Conservation (phyloP, 768 basidiomycete genomes). For the Leucocoprinus leucothites region DNA sequence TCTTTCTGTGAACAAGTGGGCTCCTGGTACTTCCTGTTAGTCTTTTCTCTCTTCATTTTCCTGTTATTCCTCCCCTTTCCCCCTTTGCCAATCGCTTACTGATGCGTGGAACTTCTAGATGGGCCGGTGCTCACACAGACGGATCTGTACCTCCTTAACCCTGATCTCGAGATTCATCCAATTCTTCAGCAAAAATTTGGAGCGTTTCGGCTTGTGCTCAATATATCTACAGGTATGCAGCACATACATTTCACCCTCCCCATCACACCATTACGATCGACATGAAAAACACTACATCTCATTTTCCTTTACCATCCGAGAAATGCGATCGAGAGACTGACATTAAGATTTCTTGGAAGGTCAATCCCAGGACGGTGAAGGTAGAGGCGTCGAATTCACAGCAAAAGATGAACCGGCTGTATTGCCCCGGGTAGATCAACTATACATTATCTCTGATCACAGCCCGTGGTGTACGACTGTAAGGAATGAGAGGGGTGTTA, state of each 20-base stretch:
- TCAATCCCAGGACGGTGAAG: slow-evolving; percentile 51
- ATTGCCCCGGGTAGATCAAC: slow-evolving; percentile 14
- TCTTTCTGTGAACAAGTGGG: slow-evolving; percentile 34
- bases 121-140: slow-evolving; percentile 79
- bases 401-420: slow-evolving; percentile 25
- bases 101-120: slow-evolving; percentile 43
- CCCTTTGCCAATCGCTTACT: slow-evolving; percentile 4
- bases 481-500: slow-evolving; percentile 69
- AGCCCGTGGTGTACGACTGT: slow-evolving; percentile 78
- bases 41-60: slow-evolving; percentile 1
- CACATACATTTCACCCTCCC: not conserved
- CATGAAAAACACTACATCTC: too few species aligned
- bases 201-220: slow-evolving; percentile 67
- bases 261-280: not conserved
- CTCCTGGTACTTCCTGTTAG: slow-evolving; percentile 41
- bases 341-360: slow-evolving; percentile 32
- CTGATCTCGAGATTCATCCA: slow-evolving; percentile 70
- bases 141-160: slow-evolving; percentile 74
- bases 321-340: not conserved
- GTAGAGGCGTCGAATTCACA: slow-evolving; percentile 54
- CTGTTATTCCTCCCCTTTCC: not conserved
- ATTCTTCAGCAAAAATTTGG: slow-evolving; percentile 52
- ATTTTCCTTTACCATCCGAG: too few species aligned
- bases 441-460: slow-evolving; percentile 45
- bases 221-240: slow-evolving; percentile 58